A percentile compares a stretch with the other conserved stretches of the same genome.
phyloP scores from a whole-genome alignment of 495 filamentous ascomycete species.

The Aspergillus sparsus region DNA sequence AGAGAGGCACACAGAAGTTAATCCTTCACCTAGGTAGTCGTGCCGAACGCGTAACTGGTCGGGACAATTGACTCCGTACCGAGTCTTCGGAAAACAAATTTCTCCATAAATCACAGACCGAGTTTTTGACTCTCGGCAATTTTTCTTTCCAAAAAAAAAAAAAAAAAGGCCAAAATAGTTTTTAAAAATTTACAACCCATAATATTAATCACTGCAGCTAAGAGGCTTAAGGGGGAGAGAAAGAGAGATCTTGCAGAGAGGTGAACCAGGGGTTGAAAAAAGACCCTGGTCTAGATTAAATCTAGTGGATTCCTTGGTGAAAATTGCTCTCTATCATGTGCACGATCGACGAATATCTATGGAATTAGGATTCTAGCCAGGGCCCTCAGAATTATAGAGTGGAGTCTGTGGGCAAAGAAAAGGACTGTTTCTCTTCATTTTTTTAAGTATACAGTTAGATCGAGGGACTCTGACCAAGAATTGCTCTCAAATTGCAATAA shows the following conservation, averaged over 20 bases:
- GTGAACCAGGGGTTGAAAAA: constrained; percentile 24
- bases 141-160: too few species aligned
- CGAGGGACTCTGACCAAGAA: too few species aligned
- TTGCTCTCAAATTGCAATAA: too few species aligned
- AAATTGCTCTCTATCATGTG: constrained; percentile 47
- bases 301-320: constrained; percentile 22
- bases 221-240: constrained; percentile 2
- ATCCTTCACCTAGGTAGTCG: background rate
- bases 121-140: too few species aligned
- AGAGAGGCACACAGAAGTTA: background rate
- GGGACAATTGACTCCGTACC: constrained; percentile 24
- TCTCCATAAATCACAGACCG: constrained; percentile 35
- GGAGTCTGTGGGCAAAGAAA: constrained; percentile 9
- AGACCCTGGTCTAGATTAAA: constrained; percentile 37
- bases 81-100: constrained; percentile 27
- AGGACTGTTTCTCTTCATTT: background rate
- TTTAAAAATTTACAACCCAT: too few species aligned
- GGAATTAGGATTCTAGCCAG: constrained; percentile 7
- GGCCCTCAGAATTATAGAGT: background rate
- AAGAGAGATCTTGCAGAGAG: constrained; percentile 10
- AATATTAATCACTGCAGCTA: too few species aligned
- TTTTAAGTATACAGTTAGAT: too few species aligned
- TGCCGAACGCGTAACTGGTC: constrained; percentile 7
- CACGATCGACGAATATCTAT: constrained; percentile 33
- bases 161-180: too few species aligned